A percentile compares a stretch with the other conserved stretches of the same genome.
Evolutionary conservation across 306 rosid genomes (phyloP).

Genomic region (Casuarina cunninghamiana): DNA sequence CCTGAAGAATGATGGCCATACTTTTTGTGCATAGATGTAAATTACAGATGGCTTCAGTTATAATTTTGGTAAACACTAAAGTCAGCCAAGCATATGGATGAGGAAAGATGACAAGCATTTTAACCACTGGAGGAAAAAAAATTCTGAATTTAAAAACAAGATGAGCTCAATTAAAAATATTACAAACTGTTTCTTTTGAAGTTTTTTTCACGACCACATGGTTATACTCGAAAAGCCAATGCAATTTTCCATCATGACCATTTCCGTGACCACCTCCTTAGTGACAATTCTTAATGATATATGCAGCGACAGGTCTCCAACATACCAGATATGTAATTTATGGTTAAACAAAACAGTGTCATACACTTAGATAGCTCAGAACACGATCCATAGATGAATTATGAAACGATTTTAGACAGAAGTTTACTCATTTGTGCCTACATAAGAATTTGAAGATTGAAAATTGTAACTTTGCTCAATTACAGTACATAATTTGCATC

Average conservation of each 20-base stretch:
- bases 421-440: not conserved
- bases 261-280: not conserved
- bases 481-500: not conserved
- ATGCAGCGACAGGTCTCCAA: not conserved
- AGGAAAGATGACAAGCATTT: not conserved
- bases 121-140: not conserved
- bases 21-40: slow-evolving; percentile 24
- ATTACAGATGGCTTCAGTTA: slow-evolving; percentile 21
- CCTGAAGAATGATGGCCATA: slow-evolving; percentile 57
- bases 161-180: not conserved
- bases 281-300: not conserved
- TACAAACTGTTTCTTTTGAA: not conserved
- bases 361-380: not conserved
- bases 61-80: not conserved
- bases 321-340: not conserved
- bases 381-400: not conserved
- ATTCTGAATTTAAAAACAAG: not conserved
- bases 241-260: not conserved
- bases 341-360: not conserved
- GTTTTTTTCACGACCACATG: not conserved
- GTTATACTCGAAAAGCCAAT: not conserved
- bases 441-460: not conserved
- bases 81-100: not conserved
- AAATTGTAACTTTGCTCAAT: not conserved
- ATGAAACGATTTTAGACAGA: not conserved